Evolutionary conservation across 116 monocot species (phyloP), one percentile per base, ranked within the genome.

Genomic region (Papilionanthe hybrid): DNA sequence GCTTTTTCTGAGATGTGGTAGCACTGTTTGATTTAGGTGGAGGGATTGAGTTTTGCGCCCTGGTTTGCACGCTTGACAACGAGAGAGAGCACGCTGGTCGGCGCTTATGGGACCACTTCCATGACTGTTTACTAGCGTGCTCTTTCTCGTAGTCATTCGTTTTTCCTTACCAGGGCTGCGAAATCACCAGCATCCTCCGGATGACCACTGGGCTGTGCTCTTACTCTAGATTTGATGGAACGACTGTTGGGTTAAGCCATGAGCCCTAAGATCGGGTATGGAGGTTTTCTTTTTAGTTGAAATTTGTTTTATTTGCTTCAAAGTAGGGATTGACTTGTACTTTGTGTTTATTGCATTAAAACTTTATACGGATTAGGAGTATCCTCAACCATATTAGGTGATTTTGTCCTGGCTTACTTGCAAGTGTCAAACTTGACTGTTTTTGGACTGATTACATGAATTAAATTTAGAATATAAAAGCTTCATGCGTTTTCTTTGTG

Each of bases 41-140:
- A 7, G n/a, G 13, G 44, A 44, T n/a, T 73, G 73, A 44, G 43
- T 19, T 73, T 43, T 41, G 20, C n/a, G 19, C 44, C 29, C 3
- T 9, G 73, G 44, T 44, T 44, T 42, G n/a, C 73, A n/a, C 41
- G 42, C 73, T 75, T 81, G 82, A 82, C 82, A 82, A 82, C 65
- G 82, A 82, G 82, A 82, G 82, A 82, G 82, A 82, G 82, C 82
- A 82, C 82, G 77, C 82, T 45, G 82, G 82, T 82, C 68, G 77
- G 77, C 77, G 29, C 23, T 30, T 47, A 71, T 82, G 82, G 76
- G 42, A 73, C 27, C 66, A 45, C 45, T n/a, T 2, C 67, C 82
- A 77, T 82, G 77, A 22, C 49, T 53, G 82, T 82, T 49, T 69
- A 82, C 82, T 49, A 28, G 82, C 77, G 82, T 82, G 82, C 82